A percentile compares a stretch with the other conserved stretches of the same genome.
Evolutionary conservation across 257 asterid species (phyloP).

Genomic region (Rubia yunnanensis): DNA sequence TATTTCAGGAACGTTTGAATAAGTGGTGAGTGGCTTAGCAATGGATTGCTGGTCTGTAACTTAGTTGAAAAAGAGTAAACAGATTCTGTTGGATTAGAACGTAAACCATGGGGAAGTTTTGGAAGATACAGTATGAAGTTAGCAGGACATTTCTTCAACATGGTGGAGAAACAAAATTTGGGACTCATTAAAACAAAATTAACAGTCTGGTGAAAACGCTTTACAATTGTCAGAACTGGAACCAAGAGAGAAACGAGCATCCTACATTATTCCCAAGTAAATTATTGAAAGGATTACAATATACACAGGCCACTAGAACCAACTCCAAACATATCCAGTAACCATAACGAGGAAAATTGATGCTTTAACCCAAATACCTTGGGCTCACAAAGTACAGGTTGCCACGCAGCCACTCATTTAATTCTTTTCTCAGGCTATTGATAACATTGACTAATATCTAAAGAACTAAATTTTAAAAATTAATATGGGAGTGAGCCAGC

Average conservation of each 20-base stretch:
- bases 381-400: neutral
- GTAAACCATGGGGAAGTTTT: no score
- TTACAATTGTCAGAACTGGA: neutral
- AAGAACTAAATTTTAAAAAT: constrained; percentile 4
- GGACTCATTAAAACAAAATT: no score
- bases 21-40: no score
- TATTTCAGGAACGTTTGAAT: neutral
- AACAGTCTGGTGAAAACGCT: no score
- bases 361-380: neutral
- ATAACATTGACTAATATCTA: constrained; percentile 8
- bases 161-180: no score
- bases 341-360: neutral
- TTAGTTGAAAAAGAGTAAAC: neutral
- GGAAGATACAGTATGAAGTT: no score
- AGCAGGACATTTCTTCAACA: no score
- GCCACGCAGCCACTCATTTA: constrained; percentile 18
- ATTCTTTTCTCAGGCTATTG: constrained; percentile 9
- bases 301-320: constrained; percentile 2
- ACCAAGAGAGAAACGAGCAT: no score
- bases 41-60: no score
- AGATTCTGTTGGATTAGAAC: no score
- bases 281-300: neutral
- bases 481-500: neutral
- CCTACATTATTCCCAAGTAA: no score
- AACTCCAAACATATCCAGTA: neutral